These are phyloP conservation scores for Kodamaea kakaduensis DNA, from an alignment of 805 yeast species.

Conservation along the genomic window DNA sequence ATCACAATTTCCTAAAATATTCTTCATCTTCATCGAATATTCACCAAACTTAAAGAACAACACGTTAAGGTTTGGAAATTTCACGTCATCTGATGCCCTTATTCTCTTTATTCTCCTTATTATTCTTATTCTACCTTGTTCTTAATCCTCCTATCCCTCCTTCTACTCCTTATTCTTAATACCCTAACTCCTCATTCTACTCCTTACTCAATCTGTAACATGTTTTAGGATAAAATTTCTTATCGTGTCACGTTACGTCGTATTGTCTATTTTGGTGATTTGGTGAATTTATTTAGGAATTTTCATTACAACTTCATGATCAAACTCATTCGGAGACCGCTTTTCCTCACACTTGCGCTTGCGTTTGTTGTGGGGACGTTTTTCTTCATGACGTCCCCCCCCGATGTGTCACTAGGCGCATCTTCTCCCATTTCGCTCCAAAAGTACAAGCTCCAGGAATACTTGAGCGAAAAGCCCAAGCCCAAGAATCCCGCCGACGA, in stretches of 20 bases:
- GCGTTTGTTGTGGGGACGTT: constrained; percentile 23
- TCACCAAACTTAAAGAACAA: too few species aligned
- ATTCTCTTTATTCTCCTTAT: background rate
- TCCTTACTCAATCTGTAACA: too few species aligned
- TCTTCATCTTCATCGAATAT: too few species aligned
- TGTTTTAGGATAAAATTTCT: too few species aligned
- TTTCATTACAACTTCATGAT: constrained; percentile 1
- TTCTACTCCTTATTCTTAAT: background rate
- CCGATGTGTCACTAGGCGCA: constrained; percentile 19
- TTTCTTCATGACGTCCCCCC: constrained; percentile 22
- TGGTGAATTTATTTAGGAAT: too few species aligned
- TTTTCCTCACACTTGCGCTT: constrained; percentile 23
- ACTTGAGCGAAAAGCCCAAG: background rate
- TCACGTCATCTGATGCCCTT: too few species aligned
- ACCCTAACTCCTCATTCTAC: too few species aligned
- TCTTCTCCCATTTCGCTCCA: constrained; percentile 20
- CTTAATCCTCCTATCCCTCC: background rate
- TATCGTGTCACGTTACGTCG: too few species aligned
- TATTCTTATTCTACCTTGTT: background rate
- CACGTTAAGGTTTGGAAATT: too few species aligned
- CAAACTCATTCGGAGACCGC: constrained; percentile 20
- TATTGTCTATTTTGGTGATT: too few species aligned
- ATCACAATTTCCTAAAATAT: too few species aligned
- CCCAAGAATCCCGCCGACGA: background rate
- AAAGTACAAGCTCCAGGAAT: constrained; percentile 10